These are phyloP conservation scores for Carex arenaria DNA, from an alignment of 202 grass and related monocot species.

Conservation along the genomic window DNA sequence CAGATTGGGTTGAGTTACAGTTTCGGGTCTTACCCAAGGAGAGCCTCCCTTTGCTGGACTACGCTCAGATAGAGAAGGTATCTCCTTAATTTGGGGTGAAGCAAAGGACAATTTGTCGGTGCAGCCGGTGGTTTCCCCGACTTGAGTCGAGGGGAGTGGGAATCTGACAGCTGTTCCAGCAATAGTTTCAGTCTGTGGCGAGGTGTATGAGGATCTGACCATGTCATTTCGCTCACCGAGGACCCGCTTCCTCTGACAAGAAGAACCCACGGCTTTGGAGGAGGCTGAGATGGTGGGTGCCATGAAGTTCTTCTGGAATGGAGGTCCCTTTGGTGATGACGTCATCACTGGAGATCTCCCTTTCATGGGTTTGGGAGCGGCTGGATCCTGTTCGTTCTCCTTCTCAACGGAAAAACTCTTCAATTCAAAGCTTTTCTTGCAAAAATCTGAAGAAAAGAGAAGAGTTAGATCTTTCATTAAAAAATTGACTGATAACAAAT, in stretches of 20 bases:
- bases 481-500: neutral
- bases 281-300: slow-evolving; percentile 78
- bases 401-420: slow-evolving; percentile 38
- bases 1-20: neutral
- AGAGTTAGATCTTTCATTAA: neutral
- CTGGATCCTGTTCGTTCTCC: slow-evolving; percentile 66
- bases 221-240: slow-evolving; percentile 61
- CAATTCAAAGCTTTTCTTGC: slow-evolving; percentile 30
- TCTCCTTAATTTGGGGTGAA: slow-evolving; percentile 15
- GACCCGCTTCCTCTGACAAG: slow-evolving; percentile 41
- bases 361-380: slow-evolving; percentile 23
- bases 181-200: slow-evolving; percentile 13
- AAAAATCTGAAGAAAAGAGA: slow-evolving; percentile 32
- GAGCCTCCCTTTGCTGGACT: neutral
- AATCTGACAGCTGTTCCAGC: neutral
- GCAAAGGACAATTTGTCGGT: neutral
- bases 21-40: neutral
- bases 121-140: neutral
- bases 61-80: neutral
- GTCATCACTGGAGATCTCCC: slow-evolving; percentile 13
- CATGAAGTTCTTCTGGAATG: slow-evolving; percentile 72
- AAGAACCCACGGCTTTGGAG: slow-evolving; percentile 52
- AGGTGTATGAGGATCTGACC: slow-evolving; percentile 23
- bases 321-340: slow-evolving; percentile 1
- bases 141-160: neutral